Conservation (phyloP, 352 stramenopile species). For the Pythium volutum region DNA sequence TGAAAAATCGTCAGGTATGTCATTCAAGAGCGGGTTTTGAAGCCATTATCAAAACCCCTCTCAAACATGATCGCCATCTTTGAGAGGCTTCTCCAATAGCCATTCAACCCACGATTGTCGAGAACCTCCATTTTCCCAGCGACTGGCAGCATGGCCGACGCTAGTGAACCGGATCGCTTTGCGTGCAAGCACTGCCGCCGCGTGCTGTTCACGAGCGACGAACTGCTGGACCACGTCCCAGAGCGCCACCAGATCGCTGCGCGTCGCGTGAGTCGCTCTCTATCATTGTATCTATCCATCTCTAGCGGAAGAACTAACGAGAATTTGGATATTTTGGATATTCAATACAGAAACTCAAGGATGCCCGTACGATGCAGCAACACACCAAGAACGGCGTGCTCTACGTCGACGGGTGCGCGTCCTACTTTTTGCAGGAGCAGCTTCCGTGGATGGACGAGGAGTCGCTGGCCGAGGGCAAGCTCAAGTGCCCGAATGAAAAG, state of each 20-base stretch:
- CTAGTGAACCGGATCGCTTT: constrained; percentile 28
- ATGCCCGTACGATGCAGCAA: constrained; percentile 48
- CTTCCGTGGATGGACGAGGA: constrained; percentile 73
- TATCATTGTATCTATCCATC: not conserved
- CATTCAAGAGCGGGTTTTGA: constrained; percentile 1
- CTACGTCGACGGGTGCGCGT: constrained; percentile 49
- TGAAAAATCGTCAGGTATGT: not conserved
- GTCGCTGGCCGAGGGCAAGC: constrained; percentile 59
- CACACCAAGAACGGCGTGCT: constrained; percentile 21
- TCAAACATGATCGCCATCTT: constrained; percentile 3
- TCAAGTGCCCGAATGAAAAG: constrained; percentile 64
- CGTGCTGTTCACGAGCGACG: constrained; percentile 59
- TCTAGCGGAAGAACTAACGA: not conserved
- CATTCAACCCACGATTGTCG: not conserved
- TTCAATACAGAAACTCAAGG: constrained; percentile 55
- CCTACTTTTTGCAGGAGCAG: constrained; percentile 68
- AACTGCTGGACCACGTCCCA: constrained; percentile 53
- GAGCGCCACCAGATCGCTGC: constrained; percentile 67
- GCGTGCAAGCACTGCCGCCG: constrained; percentile 71
- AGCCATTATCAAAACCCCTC: not conserved
- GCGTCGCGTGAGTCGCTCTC: constrained; percentile 33
- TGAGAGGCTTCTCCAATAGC: constrained; percentile 6
- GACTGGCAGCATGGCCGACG: constrained; percentile 15
- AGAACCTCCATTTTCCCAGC: not conserved
- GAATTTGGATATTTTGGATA: not conserved